Evolutionary conservation across 192 early-diverging fungal genomes (phyloP).

Genomic region (Funneliformis mosseae): DNA sequence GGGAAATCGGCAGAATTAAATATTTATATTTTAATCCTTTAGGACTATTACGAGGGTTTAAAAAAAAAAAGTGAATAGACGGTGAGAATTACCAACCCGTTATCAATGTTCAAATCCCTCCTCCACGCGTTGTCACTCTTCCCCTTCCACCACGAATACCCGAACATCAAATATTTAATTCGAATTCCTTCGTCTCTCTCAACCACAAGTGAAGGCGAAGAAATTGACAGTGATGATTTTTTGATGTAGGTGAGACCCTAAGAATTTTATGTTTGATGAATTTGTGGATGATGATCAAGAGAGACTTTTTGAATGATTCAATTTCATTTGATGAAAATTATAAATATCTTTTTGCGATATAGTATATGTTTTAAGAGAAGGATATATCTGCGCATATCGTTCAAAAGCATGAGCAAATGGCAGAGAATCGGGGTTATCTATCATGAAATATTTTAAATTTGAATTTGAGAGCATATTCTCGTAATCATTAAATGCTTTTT

Average conservation of each 20-base stretch:
- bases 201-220: background rate
- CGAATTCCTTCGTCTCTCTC: background rate
- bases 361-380: too few species aligned
- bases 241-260: background rate
- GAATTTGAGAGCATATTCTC: slow-evolving; percentile 1
- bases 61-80: background rate
- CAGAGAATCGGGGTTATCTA: slow-evolving; percentile 22
- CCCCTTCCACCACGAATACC: background rate
- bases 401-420: too few species aligned
- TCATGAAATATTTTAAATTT: slow-evolving; percentile 21
- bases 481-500: slow-evolving; percentile 7
- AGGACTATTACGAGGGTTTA: background rate
- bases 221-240: background rate
- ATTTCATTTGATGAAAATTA: too few species aligned
- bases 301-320: background rate
- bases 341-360: too few species aligned
- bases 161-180: background rate
- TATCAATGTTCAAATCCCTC: background rate
- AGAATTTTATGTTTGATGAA: too few species aligned
- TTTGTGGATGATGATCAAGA: too few species aligned
- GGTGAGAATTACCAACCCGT: background rate
- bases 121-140: background rate
- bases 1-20: background rate
- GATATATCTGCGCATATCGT: too few species aligned
- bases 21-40: background rate